Conservation (phyloP, 164 flowering plant species). For the Magnolia kwangsiensis region DNA sequence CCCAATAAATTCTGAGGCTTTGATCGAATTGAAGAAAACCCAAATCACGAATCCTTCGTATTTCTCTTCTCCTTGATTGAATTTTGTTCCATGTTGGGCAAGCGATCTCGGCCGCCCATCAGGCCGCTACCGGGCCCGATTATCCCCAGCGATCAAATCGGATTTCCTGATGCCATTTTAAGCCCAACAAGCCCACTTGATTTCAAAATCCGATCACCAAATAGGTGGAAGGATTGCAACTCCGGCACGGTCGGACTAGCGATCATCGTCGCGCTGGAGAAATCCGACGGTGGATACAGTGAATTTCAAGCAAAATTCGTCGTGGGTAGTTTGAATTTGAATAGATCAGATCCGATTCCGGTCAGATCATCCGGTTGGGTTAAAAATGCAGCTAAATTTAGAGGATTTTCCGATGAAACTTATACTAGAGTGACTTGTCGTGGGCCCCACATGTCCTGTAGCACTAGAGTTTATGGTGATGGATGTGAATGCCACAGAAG, state of each 20-base stretch:
- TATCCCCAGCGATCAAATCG: constrained; percentile 9
- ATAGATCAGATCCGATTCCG: constrained; percentile 37
- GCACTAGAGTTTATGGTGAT: constrained; percentile 34
- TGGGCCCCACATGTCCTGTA: constrained; percentile 29
- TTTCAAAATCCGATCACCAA: constrained; percentile 26
- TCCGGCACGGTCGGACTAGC: constrained; percentile 39
- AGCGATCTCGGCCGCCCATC: constrained; percentile 30
- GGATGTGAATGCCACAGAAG: constrained; percentile 9
- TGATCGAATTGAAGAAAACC: not conserved
- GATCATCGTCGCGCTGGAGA: constrained; percentile 48
- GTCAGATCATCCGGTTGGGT: constrained; percentile 17
- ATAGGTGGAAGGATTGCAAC: constrained; percentile 25
- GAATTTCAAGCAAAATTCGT: constrained; percentile 25
- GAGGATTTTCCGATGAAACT: constrained; percentile 20
- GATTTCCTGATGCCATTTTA: constrained; percentile 10
- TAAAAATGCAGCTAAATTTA: constrained; percentile 5
- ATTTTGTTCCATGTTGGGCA: constrained; percentile 31
- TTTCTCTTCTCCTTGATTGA: not conserved
- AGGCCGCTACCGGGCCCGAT: constrained; percentile 20
- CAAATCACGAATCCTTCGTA: constrained; percentile 4
- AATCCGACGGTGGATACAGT: constrained; percentile 12
- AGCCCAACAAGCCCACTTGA: constrained; percentile 39
- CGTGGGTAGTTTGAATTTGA: constrained; percentile 21
- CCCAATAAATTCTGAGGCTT: not conserved
- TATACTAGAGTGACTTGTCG: constrained; percentile 43